Evolutionary conservation across 192 early-diverging fungal species (phyloP).

Genomic region (Dispira parvispora): DNA sequence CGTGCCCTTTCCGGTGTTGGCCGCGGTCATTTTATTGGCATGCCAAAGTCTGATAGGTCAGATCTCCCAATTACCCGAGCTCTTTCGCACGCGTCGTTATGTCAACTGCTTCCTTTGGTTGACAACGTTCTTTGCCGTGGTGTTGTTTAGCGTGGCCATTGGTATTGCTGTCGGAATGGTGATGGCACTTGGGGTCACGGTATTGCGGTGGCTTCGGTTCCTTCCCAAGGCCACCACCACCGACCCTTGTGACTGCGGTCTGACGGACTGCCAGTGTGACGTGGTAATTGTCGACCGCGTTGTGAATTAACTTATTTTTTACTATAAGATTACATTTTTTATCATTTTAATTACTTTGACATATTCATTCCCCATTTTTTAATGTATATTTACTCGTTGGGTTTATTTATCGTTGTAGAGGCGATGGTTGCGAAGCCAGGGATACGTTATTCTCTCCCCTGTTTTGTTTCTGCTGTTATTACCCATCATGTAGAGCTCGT

Average conservation of each 20-base stretch:
- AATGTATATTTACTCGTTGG: too few relatives aligned
- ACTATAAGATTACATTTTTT: too few relatives aligned
- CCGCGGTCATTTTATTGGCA: conserved; percentile 3
- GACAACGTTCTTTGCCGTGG: background rate
- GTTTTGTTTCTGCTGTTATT: background rate
- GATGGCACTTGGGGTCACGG: background rate
- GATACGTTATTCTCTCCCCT: background rate
- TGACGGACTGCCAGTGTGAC: too few relatives aligned
- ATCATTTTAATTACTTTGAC: too few relatives aligned
- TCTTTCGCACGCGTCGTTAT: background rate
- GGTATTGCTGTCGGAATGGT: conserved; percentile 2
- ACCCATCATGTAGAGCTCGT: background rate
- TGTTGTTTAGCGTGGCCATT: background rate
- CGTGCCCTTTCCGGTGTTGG: conserved; percentile 5
- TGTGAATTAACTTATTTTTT: too few relatives aligned
- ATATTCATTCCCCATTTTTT: too few relatives aligned
- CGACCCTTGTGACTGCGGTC: too few relatives aligned
- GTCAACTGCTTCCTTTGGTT: background rate
- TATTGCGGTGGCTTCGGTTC: too few relatives aligned
- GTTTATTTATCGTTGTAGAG: too few relatives aligned
- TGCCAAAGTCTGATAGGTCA: background rate
- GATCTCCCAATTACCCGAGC: background rate
- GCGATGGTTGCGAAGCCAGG: too few relatives aligned
- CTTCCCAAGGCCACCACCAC: too few relatives aligned
- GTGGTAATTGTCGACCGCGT: too few relatives aligned